Base-by-base conservation (phyloP, 352 stramenopile genomes). In the Globisporangium polare region DNA sequence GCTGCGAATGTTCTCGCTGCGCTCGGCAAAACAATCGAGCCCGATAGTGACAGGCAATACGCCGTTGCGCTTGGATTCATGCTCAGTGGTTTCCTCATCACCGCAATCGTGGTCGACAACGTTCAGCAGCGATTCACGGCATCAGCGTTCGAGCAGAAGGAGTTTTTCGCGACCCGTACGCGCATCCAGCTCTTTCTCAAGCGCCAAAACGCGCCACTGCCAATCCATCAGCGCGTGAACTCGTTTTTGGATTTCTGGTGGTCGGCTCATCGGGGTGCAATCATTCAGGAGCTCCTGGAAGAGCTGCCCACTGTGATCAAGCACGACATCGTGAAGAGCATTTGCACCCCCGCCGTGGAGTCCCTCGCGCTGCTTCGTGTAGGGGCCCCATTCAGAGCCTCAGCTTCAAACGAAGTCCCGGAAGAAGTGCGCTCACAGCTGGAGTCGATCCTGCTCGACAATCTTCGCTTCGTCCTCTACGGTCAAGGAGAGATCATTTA, bases 201-300 rank as follows among this genome's bases (percentile, higher is more conserved):
- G 56, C 71, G 79, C 0, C 77, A 89, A 42, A 80, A 80, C 51
- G 70, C 80, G 1, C 75, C 80, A 2, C 51, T 83, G 0, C 54
- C 68, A 0, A 83, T 89, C 42, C 75, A 88, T 29, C 67, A 77
- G 10, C 74, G 77, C 4, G 80, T 89, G 5, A 86, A 86, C 60
- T 79, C 77, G 15, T 89, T 88, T 46, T 46, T 89, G 13, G 77
- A 89, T 49, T 89, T 81, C 20, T 89, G 80, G 80, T 88, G 80
- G 80, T 84, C 77, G 15, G 66, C 77, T 5, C 80, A 89, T 43
- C 75, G 80, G 9, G 78, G 80, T 9, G 78, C 80, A 17, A 83
- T 87, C 47, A 79, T 90, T 43, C 75, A 78, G 37, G 73, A 88
- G 24, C 53, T 90, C 9, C 55, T 90, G 6, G 43, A 80, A 8